These are phyloP conservation scores for Tremella yokohamensis DNA, from an alignment of 768 basidiomycete genomes.

Conservation along the genomic window DNA sequence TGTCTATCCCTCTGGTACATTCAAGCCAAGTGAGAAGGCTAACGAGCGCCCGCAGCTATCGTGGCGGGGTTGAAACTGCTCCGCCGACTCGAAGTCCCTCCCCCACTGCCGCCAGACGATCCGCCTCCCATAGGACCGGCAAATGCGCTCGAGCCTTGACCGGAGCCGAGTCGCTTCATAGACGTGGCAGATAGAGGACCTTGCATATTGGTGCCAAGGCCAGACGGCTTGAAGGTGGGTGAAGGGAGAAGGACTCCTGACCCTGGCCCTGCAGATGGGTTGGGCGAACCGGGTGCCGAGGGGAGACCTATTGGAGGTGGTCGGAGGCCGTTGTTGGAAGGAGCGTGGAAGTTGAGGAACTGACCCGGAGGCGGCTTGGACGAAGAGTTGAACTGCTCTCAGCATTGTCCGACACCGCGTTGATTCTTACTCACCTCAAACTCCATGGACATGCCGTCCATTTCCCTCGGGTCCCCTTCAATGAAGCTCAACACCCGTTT, in stretches of 20 bases:
- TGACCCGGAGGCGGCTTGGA: conserved; percentile 28
- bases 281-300: not conserved
- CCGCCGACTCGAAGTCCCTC: not conserved
- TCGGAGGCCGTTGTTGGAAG: conserved; percentile 7
- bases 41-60: too few relatives aligned
- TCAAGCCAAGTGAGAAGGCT: too few relatives aligned
- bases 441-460: conserved; percentile 78
- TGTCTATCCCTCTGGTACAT: too few relatives aligned
- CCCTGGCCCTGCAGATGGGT: not conserved
- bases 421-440: conserved; percentile 64
- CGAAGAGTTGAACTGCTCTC: conserved; percentile 34
- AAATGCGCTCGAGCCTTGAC: conserved; percentile 25
- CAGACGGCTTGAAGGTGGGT: conserved; percentile 5
- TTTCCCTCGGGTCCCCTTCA: conserved; percentile 66
- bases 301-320: conserved; percentile 18
- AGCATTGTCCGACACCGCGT: not conserved
- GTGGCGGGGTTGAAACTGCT: too few relatives aligned
- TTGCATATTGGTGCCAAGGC: conserved; percentile 14
- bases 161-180: conserved; percentile 15
- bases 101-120: conserved; percentile 5
- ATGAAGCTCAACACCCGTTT: conserved; percentile 75
- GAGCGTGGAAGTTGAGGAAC: conserved; percentile 28
- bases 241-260: conserved; percentile 6
- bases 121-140: conserved; percentile 36
- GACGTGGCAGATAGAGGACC: conserved; percentile 6